Evolutionary conservation across 176 grass and related monocot genomes (phyloP).

Genomic region (Eleusine indica): DNA sequence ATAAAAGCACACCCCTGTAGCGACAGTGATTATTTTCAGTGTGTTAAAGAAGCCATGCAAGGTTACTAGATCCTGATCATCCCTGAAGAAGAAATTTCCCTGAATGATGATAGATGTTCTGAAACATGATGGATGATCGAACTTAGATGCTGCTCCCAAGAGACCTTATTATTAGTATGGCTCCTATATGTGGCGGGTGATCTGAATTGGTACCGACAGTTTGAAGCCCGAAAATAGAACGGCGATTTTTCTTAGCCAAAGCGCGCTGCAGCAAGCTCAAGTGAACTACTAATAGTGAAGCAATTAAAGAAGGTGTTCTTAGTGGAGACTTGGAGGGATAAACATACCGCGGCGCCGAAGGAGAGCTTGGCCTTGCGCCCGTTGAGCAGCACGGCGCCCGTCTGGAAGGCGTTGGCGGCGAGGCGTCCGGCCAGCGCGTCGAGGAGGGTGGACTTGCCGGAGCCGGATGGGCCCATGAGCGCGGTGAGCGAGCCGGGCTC

Average conservation of each 20-base stretch:
- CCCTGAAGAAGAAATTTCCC: not conserved
- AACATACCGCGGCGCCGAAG: constrained; percentile 87
- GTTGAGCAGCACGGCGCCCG: constrained; percentile 85
- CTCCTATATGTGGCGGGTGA: not conserved
- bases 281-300: not conserved
- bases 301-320: not conserved
- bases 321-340: too few relatives aligned
- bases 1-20: not conserved
- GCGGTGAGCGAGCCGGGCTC: constrained; percentile 87
- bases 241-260: not conserved
- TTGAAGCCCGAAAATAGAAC: constrained; percentile 30
- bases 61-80: not conserved
- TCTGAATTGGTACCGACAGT: not conserved
- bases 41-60: not conserved
- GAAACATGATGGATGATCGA: not conserved
- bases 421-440: constrained; percentile 91
- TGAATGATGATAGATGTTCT: not conserved
- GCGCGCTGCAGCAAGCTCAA: too few relatives aligned
- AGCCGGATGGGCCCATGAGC: constrained; percentile 94
- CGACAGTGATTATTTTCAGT: not conserved
- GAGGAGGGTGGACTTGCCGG: constrained; percentile 96
- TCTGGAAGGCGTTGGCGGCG: constrained; percentile 90
- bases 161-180: not conserved
- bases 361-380: constrained; percentile 95
- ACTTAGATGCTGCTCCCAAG: not conserved